Base-by-base conservation (phyloP, 192 early-diverging fungal genomes). In the Coemansia sp. region DNA sequence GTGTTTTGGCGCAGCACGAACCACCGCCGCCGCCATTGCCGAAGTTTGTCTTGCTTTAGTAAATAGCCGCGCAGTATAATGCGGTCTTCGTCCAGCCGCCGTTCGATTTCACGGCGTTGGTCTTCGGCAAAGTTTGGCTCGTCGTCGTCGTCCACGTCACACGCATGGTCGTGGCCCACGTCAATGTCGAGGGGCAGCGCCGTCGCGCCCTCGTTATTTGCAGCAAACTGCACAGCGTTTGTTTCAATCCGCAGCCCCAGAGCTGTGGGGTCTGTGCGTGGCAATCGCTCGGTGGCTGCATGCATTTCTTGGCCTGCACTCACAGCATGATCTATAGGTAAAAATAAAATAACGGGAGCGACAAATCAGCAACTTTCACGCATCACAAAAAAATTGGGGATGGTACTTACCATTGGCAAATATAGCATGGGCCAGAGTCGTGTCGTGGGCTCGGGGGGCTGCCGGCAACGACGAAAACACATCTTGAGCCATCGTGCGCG, bases 11-110 rank as follows among this genome's bases (percentile, higher is more conserved):
- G 73, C 37, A 83, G 48, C 13, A 83, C 81, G 48, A 83, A 83
- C 81, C 81, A 83, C 23, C 81, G 81, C 29, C 77, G 73, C 41
- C 75, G 68, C 81, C 81, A 83, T 43, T 83, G 81, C 51, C 72
- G 64, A 45, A 78, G 69, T 39, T 75, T 74, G 59, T 83, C 75
- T 55, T 75, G 74, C 50, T 83, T 83, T 26, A 78, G 49, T 47
- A 83, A 65, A 27, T 75, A 78, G 0, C 81, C 81, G 22, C 75
- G 69, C 45, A 71, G 41, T 6, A 83, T 35, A 1, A 83, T 72
- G 22, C 77, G 73, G 61, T 81, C 78, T 12, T 74, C 69, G 1
- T 58, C 62, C 19, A 81, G 59, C 19, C 71, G 62, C 19, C 18
- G 58, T 59, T 75, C 69, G 27, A 81, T 81, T 37, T 81, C 78